A percentile compares a stretch with the other conserved stretches of the same genome.
phyloP scores from a whole-genome alignment of 441 rosid genomes.

The Heliophila coronopifolia region DNA sequence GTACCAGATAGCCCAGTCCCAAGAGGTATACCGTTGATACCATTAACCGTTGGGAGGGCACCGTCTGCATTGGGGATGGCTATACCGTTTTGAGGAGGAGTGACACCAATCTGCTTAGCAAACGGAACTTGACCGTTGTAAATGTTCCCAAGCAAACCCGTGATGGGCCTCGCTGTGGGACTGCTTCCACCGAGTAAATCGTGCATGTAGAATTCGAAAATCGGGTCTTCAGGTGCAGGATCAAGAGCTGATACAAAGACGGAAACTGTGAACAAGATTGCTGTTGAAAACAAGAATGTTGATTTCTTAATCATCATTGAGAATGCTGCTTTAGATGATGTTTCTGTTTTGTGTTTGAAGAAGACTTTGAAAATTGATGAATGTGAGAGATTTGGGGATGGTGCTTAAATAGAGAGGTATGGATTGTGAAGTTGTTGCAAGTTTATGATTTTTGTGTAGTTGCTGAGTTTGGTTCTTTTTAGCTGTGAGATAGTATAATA shows the following conservation, averaged over 20 bases:
- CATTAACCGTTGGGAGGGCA: conserved; percentile 68
- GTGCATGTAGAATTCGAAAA: conserved; percentile 78
- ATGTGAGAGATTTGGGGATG: conserved; percentile 8
- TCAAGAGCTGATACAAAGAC: conserved; percentile 34
- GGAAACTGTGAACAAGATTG: conserved; percentile 24
- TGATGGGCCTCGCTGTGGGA: conserved; percentile 81
- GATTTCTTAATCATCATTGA: conserved; percentile 39
- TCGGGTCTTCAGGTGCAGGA: conserved; percentile 41
- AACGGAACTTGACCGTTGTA: conserved; percentile 87
- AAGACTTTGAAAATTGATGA: conserved; percentile 15
- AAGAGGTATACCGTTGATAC: conserved; percentile 63
- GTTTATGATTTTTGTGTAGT: conserved; percentile 30
- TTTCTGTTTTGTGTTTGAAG: background rate
- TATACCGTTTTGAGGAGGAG: conserved; percentile 51
- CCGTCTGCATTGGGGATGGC: conserved; percentile 86
- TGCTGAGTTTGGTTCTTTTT: conserved; percentile 28
- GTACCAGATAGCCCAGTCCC: conserved; percentile 89
- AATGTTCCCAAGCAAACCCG: conserved; percentile 84
- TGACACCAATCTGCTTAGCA: conserved; percentile 70
- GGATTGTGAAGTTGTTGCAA: conserved; percentile 34
- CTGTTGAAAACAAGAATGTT: conserved; percentile 24
- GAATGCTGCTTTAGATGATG: background rate
- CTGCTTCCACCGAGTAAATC: conserved; percentile 82
- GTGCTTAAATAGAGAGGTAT: conserved; percentile 29
- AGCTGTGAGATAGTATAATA: too few species aligned